Conservation (phyloP, 176 grass and related monocot species). For the Puccinellia tenuiflora region DNA sequence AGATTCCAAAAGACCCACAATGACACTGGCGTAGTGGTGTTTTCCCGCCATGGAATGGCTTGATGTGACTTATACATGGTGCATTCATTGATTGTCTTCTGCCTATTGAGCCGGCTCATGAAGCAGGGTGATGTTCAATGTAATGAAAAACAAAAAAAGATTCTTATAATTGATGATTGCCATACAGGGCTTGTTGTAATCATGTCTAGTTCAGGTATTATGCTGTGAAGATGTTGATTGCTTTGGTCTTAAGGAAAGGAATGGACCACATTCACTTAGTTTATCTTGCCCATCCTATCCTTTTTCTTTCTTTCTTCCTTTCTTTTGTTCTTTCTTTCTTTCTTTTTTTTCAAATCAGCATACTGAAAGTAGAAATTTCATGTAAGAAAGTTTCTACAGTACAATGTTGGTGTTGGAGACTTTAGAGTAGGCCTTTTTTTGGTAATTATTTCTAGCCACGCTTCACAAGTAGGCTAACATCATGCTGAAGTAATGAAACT, state of each 20-base stretch:
- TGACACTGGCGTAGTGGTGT: background rate
- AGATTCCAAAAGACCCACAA: background rate
- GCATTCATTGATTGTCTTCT: background rate
- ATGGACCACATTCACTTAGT: conserved; percentile 3
- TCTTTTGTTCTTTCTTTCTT: too few species aligned
- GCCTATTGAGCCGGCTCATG: background rate
- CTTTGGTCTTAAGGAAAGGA: conserved; percentile 36
- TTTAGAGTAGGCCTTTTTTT: background rate
- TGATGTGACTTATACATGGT: background rate
- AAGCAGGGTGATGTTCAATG: background rate
- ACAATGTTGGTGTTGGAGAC: background rate
- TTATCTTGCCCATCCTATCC: background rate
- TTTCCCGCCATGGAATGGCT: background rate
- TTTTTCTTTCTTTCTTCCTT: background rate
- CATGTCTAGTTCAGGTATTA: conserved; percentile 22
- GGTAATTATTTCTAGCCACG: background rate
- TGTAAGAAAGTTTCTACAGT: background rate
- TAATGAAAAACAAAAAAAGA: background rate
- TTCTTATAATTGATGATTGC: background rate
- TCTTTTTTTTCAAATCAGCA: background rate
- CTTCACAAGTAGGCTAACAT: background rate
- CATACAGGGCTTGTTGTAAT: background rate
- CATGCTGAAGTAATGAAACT: background rate
- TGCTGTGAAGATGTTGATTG: conserved; percentile 9
- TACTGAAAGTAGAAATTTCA: background rate